Evolutionary conservation across 192 early-diverging fungal species (phyloP), one percentile per base, ranked within the genome.

Genomic region (Endogone sp.): DNA sequence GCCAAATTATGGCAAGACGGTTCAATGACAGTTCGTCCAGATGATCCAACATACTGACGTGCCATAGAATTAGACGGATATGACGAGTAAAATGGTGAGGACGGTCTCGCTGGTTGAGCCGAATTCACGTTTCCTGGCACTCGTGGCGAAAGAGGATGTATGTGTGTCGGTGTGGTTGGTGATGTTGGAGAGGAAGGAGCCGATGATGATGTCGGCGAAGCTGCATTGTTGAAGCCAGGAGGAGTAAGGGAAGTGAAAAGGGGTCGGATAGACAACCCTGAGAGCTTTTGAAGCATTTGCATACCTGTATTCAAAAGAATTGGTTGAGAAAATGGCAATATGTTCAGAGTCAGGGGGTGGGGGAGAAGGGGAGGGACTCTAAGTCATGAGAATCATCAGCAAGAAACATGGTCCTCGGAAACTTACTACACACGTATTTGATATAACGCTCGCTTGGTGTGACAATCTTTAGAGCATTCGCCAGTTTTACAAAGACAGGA

Each of bases 381-480:
- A n/a, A n/a, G n/a, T n/a, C n/a, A n/a, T n/a, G n/a, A n/a, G n/a
- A n/a, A n/a, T n/a, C n/a, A n/a, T n/a, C n/a, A n/a, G n/a, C n/a
- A n/a, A n/a, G n/a, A n/a, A n/a, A n/a, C n/a, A n/a, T n/a, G n/a
- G n/a, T n/a, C n/a, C n/a, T 13, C 16, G 1, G 2, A 44, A 65
- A 49, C 13, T 22, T 49, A 30, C 37, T 27, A 31, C 44, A 29
- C 65, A 67, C 31, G 55, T 28, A 67, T 67, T 22, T 67, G 65
- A 20, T 56, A 55, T 23, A 57, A 28, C 22, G 59, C 31, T 25
- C 56, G 29, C 24, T 25, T 23, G 55, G 56, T 56, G 29, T 56
- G 31, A 29, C 56, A 27, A 2, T 67, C 55, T 16, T 67, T 67
- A 28, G 56, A 31, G 26, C 31, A 54, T 25, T 67, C 29, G 2